A percentile compares a stretch with the other conserved stretches of the same genome.
Conservation (phyloP, 345 rosid genomes). For the Noccaea caerulescens region DNA sequence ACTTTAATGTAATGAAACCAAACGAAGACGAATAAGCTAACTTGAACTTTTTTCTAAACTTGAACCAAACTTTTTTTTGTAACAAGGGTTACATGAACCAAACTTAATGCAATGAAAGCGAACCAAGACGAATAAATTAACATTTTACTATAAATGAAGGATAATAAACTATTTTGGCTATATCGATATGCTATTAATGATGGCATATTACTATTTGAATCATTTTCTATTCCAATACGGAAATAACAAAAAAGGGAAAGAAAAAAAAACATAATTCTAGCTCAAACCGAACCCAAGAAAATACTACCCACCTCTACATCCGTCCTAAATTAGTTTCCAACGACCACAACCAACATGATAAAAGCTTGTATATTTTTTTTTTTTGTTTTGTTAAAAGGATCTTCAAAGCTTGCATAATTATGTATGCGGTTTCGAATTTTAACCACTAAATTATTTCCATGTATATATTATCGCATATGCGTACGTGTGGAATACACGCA, state of each 20-base stretch:
- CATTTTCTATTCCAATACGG: not conserved
- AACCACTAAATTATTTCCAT: conserved; percentile 1
- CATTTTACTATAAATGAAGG: not conserved
- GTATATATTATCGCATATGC: not conserved
- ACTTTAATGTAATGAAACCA: not conserved
- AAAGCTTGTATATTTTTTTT: not conserved
- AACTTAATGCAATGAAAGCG: no score
- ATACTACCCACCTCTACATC: not conserved
- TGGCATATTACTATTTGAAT: not conserved
- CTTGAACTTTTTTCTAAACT: no score
- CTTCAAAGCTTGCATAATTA: not conserved
- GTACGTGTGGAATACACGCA: not conserved
- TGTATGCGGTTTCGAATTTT: not conserved
- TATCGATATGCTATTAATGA: not conserved
- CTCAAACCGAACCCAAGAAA: conserved; percentile 4
- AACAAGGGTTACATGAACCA: no score
- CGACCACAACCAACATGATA: not conserved
- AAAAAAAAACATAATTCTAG: not conserved
- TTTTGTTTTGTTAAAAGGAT: not conserved
- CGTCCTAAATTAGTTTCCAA: conserved; percentile 1
- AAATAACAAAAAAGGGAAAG: not conserved
- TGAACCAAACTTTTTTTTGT: no score
- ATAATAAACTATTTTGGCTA: not conserved
- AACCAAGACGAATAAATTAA: not conserved
- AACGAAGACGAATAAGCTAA: no score